Percentiles rank a stretch among this genome's conserved stretches.
These are phyloP conservation scores for Pleurotus pulmonarius DNA, from an alignment of 768 basidiomycete species.

Conservation along the genomic window DNA sequence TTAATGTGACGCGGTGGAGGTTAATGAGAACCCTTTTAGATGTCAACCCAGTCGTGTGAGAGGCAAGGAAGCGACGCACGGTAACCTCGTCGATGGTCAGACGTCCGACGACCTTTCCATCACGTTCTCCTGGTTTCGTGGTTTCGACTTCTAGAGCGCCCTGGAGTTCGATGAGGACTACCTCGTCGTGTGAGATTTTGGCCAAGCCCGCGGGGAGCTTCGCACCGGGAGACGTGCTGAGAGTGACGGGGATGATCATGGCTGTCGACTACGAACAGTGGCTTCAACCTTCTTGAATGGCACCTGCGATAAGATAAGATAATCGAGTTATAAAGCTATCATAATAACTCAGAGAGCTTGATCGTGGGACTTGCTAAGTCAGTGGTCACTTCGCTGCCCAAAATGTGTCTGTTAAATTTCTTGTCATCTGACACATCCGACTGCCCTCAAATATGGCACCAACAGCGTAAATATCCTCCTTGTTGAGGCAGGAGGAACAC, in stretches of 20 bases:
- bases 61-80: constrained; percentile 2
- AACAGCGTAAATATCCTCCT: constrained; percentile 2
- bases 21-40: constrained; percentile 6
- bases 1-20: background rate
- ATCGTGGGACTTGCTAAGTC: no score
- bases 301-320: no score
- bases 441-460: background rate
- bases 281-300: no score
- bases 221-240: constrained; percentile 31
- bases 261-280: no score
- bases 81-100: constrained; percentile 58
- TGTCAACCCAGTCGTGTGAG: background rate
- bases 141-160: constrained; percentile 74
- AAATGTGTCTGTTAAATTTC: no score
- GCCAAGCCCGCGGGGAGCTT: constrained; percentile 65
- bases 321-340: no score
- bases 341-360: no score
- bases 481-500: background rate
- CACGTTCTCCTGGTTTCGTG: constrained; percentile 42
- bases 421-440: no score
- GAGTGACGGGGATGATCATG: constrained; percentile 69
- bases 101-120: constrained; percentile 76
- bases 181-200: constrained; percentile 71
- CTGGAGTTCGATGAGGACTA: constrained; percentile 86
- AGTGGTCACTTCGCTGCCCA: no score